Evolutionary conservation across 2,329 filamentous ascomycete genomes (phyloP), one percentile per base, ranked within the genome.

Genomic region (Davidsoniella eucalypti): DNA sequence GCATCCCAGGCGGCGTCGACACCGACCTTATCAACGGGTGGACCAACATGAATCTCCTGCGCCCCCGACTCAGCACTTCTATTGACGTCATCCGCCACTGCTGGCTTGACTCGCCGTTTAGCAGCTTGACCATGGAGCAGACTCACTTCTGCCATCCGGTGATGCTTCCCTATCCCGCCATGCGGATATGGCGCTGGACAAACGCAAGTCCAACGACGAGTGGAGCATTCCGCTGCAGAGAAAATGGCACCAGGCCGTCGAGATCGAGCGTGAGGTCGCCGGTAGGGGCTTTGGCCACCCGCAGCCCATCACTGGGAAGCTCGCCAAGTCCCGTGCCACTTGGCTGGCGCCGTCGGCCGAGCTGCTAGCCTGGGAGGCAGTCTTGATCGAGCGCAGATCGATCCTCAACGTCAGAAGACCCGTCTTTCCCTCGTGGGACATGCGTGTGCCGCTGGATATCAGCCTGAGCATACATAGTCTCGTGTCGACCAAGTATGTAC

Each of bases 21-120:
- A 46, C 25, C 7, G 49, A 51, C 12, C 5, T 41, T 21, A 39
- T 51, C 18, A 51, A 41, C 16, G 49, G 42, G 3, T 51, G 43
- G 49, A 16, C 37, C 5, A 21, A 41, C 17, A 9, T 46, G 26
- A 16, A 7, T 8, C 17, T 36, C 6, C 26, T n/a, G 33, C 29
- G 16, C 2, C 44, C 44, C 9, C 44, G 9, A 5, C 7, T 46
- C 17, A 21, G 29, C 12, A 23, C 44, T 26, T 16, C 29, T 8
- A n/a, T 46, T 14, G 17, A 21, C 3, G 26, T 46, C 12, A 18
- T 46, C 16, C 33, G 44, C 29, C 44, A 26, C 16, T 36, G 29
- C 12, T 37, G 29, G 29, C 9, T 21, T 12, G 25, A 48, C 4
- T 21, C 36, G 7, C 9, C 39, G 21, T 14, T 14, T 14, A 8